These are phyloP conservation scores for Zanthoxylum bungeanum DNA, from an alignment of 345 rosid genomes.

Conservation along the genomic window DNA sequence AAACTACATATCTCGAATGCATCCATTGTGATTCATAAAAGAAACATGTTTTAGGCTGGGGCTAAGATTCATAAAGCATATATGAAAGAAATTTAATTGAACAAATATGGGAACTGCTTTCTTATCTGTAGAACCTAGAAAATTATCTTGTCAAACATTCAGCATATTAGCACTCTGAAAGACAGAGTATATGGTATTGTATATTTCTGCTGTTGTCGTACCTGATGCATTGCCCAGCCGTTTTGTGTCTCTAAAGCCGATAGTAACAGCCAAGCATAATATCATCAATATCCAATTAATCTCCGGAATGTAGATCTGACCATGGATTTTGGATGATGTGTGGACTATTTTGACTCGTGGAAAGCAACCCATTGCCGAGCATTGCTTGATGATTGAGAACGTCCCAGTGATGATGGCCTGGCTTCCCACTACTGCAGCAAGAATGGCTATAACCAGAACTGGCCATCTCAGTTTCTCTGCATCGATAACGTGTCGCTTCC, in stretches of 20 bases:
- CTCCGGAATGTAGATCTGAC: constrained; percentile 95
- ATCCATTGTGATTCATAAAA: neutral
- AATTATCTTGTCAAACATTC: neutral
- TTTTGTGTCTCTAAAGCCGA: constrained; percentile 81
- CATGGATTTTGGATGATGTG: constrained; percentile 85
- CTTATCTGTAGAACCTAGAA: neutral
- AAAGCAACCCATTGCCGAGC: constrained; percentile 83
- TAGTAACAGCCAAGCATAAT: constrained; percentile 82
- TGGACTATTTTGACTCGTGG: constrained; percentile 86
- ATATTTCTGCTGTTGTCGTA: constrained; percentile 18
- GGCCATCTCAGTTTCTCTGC: constrained; percentile 81
- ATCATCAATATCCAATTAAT: constrained; percentile 90
- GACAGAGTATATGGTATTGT: neutral
- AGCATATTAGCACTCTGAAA: neutral
- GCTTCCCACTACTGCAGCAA: constrained; percentile 93
- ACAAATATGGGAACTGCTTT: neutral
- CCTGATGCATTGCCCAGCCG: constrained; percentile 93
- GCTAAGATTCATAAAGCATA: neutral
- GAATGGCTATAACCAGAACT: constrained; percentile 83
- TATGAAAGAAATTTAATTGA: neutral
- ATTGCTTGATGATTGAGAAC: constrained; percentile 86
- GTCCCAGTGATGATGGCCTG: constrained; percentile 95
- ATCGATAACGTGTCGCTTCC: neutral
- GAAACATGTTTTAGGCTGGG: neutral
- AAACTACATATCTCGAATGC: neutral